A percentile compares a stretch with the other conserved stretches of the same genome.
Evolutionary conservation across 768 basidiomycete genomes (phyloP).

Genomic region (Mycena leptocephala): DNA sequence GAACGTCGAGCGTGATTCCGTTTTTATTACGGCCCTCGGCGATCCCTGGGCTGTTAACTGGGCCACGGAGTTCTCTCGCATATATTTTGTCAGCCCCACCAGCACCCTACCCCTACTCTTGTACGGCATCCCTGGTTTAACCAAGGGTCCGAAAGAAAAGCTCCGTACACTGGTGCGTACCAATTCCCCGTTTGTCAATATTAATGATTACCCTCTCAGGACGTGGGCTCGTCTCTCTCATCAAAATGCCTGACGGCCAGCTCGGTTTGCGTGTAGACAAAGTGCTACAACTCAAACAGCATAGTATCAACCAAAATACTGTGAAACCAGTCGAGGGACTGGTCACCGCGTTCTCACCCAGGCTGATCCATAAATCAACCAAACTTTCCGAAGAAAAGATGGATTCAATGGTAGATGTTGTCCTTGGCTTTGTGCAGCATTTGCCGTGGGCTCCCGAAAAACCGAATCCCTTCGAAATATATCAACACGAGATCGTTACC

Average conservation of each 20-base stretch:
- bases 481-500: neutral
- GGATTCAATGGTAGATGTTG: neutral
- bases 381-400: conserved; percentile 13
- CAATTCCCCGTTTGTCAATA: neutral
- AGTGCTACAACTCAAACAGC: neutral
- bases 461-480: conserved; percentile 10
- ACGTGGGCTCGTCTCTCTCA: conserved; percentile 28
- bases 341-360: neutral
- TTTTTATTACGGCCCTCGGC: conserved; percentile 22
- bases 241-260: neutral
- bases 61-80: conserved; percentile 15
- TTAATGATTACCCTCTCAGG: neutral
- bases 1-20: conserved; percentile 21
- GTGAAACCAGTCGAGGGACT: conserved; percentile 7
- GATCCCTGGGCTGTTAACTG: conserved; percentile 19
- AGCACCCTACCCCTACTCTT: neutral
- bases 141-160: neutral
- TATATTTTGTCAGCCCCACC: neutral
- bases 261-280: conserved; percentile 29
- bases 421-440: neutral
- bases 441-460: neutral
- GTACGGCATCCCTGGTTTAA: conserved; percentile 26
- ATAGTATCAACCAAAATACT: neutral
- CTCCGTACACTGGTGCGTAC: conserved; percentile 11
- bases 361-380: conserved; percentile 17